Conservation (phyloP, 768 basidiomycete species). For the Auriculariales sp. region DNA sequence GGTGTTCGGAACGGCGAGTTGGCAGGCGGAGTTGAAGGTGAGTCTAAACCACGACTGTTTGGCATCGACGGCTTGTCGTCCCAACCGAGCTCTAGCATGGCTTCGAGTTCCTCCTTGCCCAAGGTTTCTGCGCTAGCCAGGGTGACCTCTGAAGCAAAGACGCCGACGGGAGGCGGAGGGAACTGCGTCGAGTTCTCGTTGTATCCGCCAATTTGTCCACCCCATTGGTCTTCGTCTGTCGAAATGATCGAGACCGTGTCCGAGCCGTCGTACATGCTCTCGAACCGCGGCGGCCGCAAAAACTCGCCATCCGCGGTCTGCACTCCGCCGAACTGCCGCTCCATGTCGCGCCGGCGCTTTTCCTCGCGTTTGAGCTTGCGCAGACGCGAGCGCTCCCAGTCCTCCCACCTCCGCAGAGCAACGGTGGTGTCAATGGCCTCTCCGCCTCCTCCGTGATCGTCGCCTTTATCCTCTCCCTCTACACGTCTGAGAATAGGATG, state of each 20-base stretch:
- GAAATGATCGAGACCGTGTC: slow-evolving; percentile 71
- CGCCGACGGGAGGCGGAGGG: slow-evolving; percentile 73
- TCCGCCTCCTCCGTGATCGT: slow-evolving; percentile 58
- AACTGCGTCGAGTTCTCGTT: slow-evolving; percentile 72
- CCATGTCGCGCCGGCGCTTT: slow-evolving; percentile 64
- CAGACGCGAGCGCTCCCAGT: slow-evolving; percentile 93
- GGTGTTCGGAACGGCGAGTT: background rate
- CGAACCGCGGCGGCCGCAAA: slow-evolving; percentile 6
- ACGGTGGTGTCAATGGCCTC: slow-evolving; percentile 41
- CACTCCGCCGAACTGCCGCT: slow-evolving; percentile 58
- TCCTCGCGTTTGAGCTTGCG: slow-evolving; percentile 85
- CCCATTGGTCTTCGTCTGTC: slow-evolving; percentile 94
- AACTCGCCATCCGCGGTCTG: slow-evolving; percentile 42
- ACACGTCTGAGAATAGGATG: slow-evolving; percentile 53
- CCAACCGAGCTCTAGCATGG: slow-evolving; percentile 85
- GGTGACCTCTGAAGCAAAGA: slow-evolving; percentile 28
- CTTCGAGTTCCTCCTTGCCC: slow-evolving; percentile 67
- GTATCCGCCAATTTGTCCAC: slow-evolving; percentile 86
- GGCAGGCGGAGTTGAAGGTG: slow-evolving; percentile 4
- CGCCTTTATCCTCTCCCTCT: slow-evolving; percentile 72
- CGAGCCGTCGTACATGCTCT: slow-evolving; percentile 54
- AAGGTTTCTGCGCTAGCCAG: slow-evolving; percentile 29
- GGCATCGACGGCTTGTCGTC: slow-evolving; percentile 48
- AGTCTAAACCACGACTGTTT: slow-evolving; percentile 12
- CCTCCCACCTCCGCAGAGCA: slow-evolving; percentile 97